Evolutionary conservation across 2,329 filamentous ascomycete genomes (phyloP).

Genomic region (Emydomyces testavorans): DNA sequence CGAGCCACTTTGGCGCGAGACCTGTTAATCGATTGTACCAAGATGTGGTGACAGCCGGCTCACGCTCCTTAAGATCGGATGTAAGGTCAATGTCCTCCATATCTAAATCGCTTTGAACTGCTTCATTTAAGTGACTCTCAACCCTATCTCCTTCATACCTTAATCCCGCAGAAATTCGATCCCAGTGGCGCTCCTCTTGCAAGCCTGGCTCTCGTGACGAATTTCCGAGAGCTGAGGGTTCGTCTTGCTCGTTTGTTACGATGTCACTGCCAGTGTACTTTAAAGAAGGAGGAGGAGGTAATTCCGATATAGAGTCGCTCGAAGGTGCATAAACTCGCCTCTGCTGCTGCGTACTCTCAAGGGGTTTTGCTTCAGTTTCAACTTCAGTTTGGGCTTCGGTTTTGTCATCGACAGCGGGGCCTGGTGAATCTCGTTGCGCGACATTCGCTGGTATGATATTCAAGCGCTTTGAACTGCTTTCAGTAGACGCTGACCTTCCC

Average conservation of each 20-base stretch:
- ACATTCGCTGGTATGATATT: not conserved
- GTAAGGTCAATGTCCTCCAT: not conserved
- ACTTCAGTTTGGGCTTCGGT: too few relatives aligned
- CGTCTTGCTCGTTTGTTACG: not conserved
- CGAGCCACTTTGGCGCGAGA: slow-evolving; percentile 17
- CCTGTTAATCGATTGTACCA: slow-evolving; percentile 27
- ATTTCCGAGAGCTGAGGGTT: not conserved
- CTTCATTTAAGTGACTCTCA: not conserved
- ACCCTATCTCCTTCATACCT: not conserved
- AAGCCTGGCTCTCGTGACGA: not conserved
- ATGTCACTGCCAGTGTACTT: slow-evolving; percentile 8
- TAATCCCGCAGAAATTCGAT: not conserved
- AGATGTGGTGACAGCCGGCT: slow-evolving; percentile 17
- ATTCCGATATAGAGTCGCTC: slow-evolving; percentile 5
- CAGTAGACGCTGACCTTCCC: not conserved
- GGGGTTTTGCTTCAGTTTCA: not conserved
- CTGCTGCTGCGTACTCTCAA: not conserved
- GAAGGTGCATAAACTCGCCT: not conserved
- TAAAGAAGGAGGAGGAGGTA: slow-evolving; percentile 6
- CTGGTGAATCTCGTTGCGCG: not conserved
- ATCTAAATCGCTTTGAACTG: not conserved
- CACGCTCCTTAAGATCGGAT: not conserved
- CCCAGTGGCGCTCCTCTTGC: not conserved
- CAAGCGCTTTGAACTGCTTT: not conserved
- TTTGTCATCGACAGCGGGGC: too few relatives aligned